These are phyloP conservation scores for Paspalum notatum DNA, from an alignment of 176 grass and related monocot genomes.

Conservation along the genomic window DNA sequence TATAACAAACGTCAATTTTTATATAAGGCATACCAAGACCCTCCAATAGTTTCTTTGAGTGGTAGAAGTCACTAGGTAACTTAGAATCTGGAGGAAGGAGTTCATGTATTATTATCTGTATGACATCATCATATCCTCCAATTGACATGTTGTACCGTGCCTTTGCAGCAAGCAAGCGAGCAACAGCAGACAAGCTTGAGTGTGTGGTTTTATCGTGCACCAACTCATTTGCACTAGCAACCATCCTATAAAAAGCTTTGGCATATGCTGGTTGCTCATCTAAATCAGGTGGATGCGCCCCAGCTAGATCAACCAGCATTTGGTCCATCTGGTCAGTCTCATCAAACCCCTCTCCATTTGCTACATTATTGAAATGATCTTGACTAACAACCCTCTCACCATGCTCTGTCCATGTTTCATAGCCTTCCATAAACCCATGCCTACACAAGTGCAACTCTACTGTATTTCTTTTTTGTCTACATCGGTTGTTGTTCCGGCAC, in stretches of 20 bases:
- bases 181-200: no score
- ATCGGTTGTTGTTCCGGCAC: background rate
- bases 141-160: no score
- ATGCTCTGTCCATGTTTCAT: background rate
- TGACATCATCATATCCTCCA: no score
- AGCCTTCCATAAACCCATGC: background rate
- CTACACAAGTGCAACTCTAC: background rate
- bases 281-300: background rate
- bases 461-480: background rate
- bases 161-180: no score
- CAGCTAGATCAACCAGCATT: background rate
- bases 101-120: no score
- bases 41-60: no score
- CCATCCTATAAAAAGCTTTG: background rate
- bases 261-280: background rate
- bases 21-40: no score
- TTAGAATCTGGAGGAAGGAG: no score
- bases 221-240: no score
- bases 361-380: background rate
- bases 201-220: no score
- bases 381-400: background rate
- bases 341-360: background rate
- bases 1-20: no score
- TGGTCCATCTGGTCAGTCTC: background rate
- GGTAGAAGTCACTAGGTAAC: no score